Evolutionary conservation across 805 yeast species (phyloP).

Genomic region (Candida lessepsii): DNA sequence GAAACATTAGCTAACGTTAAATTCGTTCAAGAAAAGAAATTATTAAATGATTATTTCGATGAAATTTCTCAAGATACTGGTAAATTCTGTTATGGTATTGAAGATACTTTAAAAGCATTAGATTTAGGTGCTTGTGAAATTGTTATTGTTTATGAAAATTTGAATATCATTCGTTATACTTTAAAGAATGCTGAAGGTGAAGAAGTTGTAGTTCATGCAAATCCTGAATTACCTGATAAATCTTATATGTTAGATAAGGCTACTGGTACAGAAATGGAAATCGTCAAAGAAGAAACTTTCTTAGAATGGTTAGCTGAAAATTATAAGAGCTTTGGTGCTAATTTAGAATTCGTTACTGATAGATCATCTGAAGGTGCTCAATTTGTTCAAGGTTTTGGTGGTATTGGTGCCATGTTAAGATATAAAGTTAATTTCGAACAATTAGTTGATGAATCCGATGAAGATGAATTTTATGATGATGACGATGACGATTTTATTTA

Average conservation of each 20-base stretch:
- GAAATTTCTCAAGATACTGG: conserved; percentile 98
- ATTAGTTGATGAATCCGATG: conserved; percentile 83
- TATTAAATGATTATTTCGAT: conserved; percentile 88
- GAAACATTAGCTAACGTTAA: conserved; percentile 96
- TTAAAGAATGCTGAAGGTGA: conserved; percentile 81
- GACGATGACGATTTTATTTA: conserved; percentile 49
- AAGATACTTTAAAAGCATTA: conserved; percentile 92
- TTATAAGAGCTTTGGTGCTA: conserved; percentile 91
- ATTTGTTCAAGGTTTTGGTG: conserved; percentile 97
- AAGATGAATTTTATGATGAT: conserved; percentile 77
- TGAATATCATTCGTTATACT: conserved; percentile 80
- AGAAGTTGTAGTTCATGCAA: conserved; percentile 68
- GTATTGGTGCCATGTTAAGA: conserved; percentile 94
- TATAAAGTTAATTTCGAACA: conserved; percentile 97
- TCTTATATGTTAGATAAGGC: conserved; percentile 74
- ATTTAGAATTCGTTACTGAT: conserved; percentile 94
- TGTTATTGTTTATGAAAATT: conserved; percentile 88
- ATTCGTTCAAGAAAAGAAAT: conserved; percentile 96
- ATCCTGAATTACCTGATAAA: conserved; percentile 73
- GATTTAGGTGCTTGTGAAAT: conserved; percentile 96
- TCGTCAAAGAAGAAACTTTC: conserved; percentile 77
- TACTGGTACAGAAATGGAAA: conserved; percentile 91
- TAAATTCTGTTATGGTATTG: conserved; percentile 95
- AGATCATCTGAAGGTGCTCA: conserved; percentile 98
- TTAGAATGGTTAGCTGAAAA: conserved; percentile 98